phyloP scores from a whole-genome alignment of 192 early-diverging fungal species.

The Umbelopsis sp. region DNA sequence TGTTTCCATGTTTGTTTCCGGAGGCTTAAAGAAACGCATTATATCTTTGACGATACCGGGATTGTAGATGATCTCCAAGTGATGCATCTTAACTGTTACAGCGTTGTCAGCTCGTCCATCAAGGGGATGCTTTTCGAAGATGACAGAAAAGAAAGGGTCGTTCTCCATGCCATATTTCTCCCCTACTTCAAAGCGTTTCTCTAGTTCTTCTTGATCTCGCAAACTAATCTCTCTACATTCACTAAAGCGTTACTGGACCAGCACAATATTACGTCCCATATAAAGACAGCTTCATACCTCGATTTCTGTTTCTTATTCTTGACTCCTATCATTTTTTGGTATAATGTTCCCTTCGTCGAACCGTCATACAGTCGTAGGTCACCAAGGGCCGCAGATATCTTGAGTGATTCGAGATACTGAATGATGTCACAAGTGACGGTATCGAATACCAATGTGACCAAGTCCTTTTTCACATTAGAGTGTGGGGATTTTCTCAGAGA shows the following conservation, averaged over 20 bases:
- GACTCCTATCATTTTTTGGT: conserved; percentile 56
- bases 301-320: conserved; percentile 35
- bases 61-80: conserved; percentile 79
- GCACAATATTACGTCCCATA: neutral
- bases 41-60: conserved; percentile 66
- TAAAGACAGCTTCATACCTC: neutral
- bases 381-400: conserved; percentile 57
- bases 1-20: conserved; percentile 61
- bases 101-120: conserved; percentile 75
- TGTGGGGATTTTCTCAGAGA: conserved; percentile 62
- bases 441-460: conserved; percentile 65
- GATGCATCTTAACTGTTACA: conserved; percentile 69
- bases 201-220: neutral
- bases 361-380: conserved; percentile 67
- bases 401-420: conserved; percentile 56
- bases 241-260: neutral
- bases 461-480: conserved; percentile 27
- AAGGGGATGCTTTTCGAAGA: conserved; percentile 74
- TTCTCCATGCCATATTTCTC: neutral
- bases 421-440: conserved; percentile 54
- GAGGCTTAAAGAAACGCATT: conserved; percentile 72
- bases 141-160: conserved; percentile 56
- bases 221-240: neutral
- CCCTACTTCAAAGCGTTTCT: conserved; percentile 15
- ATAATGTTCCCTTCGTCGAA: conserved; percentile 55